Evolutionary conservation across 2,329 filamentous ascomycete genomes (phyloP), one percentile per base, ranked within the genome.

Genomic region (Penicillium sp.): DNA sequence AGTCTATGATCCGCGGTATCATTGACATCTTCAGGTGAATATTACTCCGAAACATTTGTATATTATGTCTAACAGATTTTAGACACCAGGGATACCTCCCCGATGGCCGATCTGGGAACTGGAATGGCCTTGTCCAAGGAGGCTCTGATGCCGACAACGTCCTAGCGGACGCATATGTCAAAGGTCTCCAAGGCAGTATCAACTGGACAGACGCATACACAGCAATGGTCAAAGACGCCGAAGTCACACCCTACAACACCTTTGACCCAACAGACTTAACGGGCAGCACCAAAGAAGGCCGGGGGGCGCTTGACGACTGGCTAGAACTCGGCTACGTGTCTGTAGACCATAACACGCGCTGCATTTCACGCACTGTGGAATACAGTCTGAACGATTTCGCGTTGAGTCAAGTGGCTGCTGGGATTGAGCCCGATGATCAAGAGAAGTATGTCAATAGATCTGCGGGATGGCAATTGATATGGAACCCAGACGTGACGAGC

Each of bases 121-220:
- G 76, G 74, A 90, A 88, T 58, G 83, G 45, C 80, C 82, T 16
- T 56, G 57, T 64, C 7, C 87, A 90, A 68, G 87, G 86, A 14
- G 87, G 87, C 4, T 86, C 82, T 2, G 88, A 90, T 64, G 81
- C 83, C 3, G 87, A 90, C 66, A 89, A 88, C 53, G 81, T 90
- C 3, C 79, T 90, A 8, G 87, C 87, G 2, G 87, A 91, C 64
- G 87, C 87, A 0, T 90, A 83, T 59, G 79, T 89, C 28, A 90
- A 90, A 68, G 85, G 85, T 0, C 79, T 89, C 2, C 75, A 79
- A 7, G 84, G 83, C 2, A 74, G 72, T 1, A 76, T 90, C 48
- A 77, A 90, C 70, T 90, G 87, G 87, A 74, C 77, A 0, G 81
- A 83, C 46, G 85, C 79, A 2, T 87, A 83, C 59, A 73, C 77